Conservation (phyloP, 2,329 filamentous ascomycete species). For the Trichoderma arundinaceum region DNA sequence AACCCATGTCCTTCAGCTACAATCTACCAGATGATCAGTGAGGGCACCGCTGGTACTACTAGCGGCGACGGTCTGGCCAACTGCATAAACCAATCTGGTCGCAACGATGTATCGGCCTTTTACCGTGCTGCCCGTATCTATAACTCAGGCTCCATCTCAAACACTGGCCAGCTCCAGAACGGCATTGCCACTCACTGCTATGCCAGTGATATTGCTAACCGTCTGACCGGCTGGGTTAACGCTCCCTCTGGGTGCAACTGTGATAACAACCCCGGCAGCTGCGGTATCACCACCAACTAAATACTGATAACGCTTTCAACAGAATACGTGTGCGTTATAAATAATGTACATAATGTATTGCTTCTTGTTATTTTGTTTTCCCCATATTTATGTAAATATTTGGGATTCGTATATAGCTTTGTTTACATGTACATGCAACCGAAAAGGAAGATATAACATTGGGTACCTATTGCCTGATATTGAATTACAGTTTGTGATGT, state of each 20-base stretch:
- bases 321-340: neutral
- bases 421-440: neutral
- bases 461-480: no score
- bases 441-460: no score
- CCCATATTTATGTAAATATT: conserved; percentile 1
- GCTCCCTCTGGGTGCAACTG: conserved; percentile 35
- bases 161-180: conserved; percentile 33
- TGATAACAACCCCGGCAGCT: conserved; percentile 31
- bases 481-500: no score
- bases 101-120: conserved; percentile 23
- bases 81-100: conserved; percentile 28
- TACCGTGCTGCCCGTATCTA: conserved; percentile 37
- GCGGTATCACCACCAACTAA: conserved; percentile 1
- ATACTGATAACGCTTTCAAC: neutral
- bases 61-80: conserved; percentile 48
- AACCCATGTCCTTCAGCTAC: conserved; percentile 40
- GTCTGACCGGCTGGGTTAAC: conserved; percentile 36
- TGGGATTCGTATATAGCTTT: conserved; percentile 14
- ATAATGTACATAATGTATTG: neutral
- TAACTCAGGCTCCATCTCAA: conserved; percentile 36
- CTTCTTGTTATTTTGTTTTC: conserved; percentile 5
- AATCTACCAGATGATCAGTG: conserved; percentile 45
- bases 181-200: conserved; percentile 36
- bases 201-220: conserved; percentile 36
- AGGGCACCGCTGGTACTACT: conserved; percentile 51